A percentile compares a stretch with the other conserved stretches of the same genome.
Evolutionary conservation across 2,329 filamentous ascomycete genomes (phyloP).

Genomic region (Ophiocordyceps camponoti-rufipedis): DNA sequence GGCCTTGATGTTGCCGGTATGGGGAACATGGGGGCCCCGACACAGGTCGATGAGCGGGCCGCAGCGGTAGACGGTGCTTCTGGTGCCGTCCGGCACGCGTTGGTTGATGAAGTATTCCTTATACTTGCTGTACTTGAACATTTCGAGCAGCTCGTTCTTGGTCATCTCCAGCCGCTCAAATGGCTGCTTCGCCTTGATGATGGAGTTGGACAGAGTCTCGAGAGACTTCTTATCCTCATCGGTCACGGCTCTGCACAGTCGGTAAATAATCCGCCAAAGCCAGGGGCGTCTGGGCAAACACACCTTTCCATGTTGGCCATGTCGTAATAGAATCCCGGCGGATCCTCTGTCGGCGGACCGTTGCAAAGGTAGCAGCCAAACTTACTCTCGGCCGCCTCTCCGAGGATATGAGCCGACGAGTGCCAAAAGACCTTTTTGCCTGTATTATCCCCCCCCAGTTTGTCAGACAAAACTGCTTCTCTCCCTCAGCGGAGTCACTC

Average conservation of each 20-base stretch:
- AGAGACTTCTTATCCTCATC: conserved; percentile 73
- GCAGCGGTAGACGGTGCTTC: conserved; percentile 85
- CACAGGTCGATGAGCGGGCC: conserved; percentile 91
- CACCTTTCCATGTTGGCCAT: conserved; percentile 46
- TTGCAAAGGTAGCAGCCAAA: conserved; percentile 89
- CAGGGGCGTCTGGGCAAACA: not conserved
- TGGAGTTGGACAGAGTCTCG: conserved; percentile 61
- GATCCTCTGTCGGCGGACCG: conserved; percentile 71
- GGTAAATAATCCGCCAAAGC: conserved; percentile 5
- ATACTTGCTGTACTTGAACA: conserved; percentile 95
- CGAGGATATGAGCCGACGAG: conserved; percentile 87
- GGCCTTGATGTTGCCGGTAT: conserved; percentile 84
- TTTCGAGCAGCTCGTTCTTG: conserved; percentile 82
- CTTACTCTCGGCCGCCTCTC: conserved; percentile 77
- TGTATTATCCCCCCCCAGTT: conserved; percentile 3
- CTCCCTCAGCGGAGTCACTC: not conserved
- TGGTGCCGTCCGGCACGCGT: conserved; percentile 59
- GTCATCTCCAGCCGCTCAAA: conserved; percentile 80
- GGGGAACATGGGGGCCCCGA: conserved; percentile 79
- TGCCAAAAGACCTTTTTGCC: conserved; percentile 98
- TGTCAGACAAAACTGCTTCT: conserved; percentile 1
- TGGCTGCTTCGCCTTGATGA: conserved; percentile 91
- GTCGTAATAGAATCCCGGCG: conserved; percentile 80
- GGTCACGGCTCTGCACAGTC: conserved; percentile 44
- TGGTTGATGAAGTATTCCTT: conserved; percentile 86